Base-by-base conservation (phyloP, 257 asterid species). In the Gardenia jasminoides region DNA sequence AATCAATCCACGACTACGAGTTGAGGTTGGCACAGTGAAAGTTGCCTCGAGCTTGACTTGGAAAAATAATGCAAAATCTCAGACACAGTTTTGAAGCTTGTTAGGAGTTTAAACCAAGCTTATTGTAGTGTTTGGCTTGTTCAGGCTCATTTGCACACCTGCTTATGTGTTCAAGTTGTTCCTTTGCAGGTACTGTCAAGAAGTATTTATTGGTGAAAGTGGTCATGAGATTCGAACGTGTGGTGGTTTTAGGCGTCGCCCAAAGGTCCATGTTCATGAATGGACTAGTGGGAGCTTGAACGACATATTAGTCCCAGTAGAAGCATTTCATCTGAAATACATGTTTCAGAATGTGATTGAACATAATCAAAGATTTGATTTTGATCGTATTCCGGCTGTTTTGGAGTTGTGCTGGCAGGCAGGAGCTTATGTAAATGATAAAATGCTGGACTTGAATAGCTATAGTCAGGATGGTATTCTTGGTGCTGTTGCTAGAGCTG, bases 351-450 rank as follows among this genome's bases (percentile, higher is more conserved):
- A 83, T 28, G 88, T 84, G 54, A 79, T 90, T 78, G 83, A 82
- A 71, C 98, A 91, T 73, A 82, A 91, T 8, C 90, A 93, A 84
- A 90, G 97, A 78, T 93, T 95, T 50, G 94, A 95, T 79, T 83
- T 88, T 75, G 92, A 90, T 48, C 94, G 97, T 24, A 76, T 93
- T 69, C 88, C 97, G 7, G 98, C 99, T 26, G 87, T 93, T 56
- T 81, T 93, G 61, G 98, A 93, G 81, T 91, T 93, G 66, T 95
- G 99, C 82, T 88, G 88, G 48, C 99, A 93, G 80, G 98, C 97
- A 19, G 99, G 98, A 47, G 90, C 86, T 74, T 80, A 86, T 76
- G 81, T 78, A 56, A 69, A 67, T 24, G 79, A 88, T 74, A 82
- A 74, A 75, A 81, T 36, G 71, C 48, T 77, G 39, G 41, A 73